Conservation (phyloP, 768 basidiomycete genomes). For the Phylloporus arenicola region DNA sequence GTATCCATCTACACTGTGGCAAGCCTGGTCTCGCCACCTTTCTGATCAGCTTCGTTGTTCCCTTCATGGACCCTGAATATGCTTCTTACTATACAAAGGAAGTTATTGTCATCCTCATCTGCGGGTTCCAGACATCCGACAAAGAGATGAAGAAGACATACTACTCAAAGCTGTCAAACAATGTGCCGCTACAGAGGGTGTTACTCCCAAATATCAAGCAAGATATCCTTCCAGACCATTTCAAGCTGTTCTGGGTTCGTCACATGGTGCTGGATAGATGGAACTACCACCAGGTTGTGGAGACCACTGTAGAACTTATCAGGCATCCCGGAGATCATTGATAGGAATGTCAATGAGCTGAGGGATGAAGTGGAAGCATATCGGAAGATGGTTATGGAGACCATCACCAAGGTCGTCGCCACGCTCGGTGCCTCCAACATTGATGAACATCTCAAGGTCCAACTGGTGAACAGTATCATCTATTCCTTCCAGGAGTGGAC, state of each 20-base stretch:
- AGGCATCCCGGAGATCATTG: conserved; percentile 94
- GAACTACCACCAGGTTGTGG: conserved; percentile 96
- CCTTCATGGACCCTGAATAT: conserved; percentile 99
- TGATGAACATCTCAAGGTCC: too few species aligned
- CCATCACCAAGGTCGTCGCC: too few species aligned
- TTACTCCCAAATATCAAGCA: too few species aligned
- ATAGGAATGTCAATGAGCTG: conserved; percentile 67
- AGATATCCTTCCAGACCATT: conserved; percentile 92
- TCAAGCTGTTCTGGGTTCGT: conserved; percentile 98
- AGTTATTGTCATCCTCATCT: conserved; percentile 92
- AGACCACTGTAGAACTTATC: conserved; percentile 95
- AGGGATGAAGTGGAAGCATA: too few species aligned
- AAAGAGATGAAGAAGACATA: too few species aligned
- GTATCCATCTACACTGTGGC: conserved; percentile 72
- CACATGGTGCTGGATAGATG: conserved; percentile 96
- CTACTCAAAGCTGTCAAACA: too few species aligned
- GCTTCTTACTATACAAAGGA: conserved; percentile 99
- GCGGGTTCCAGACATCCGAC: conserved; percentile 98
- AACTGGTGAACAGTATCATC: too few species aligned
- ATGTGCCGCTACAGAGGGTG: too few species aligned
- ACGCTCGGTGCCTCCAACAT: too few species aligned
- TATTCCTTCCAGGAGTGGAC: too few species aligned
- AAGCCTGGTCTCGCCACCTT: conserved; percentile 76
- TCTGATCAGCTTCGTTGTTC: conserved; percentile 97
- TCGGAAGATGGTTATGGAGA: too few species aligned